These are phyloP conservation scores for Phytophthora idaei DNA, from an alignment of 352 stramenopile genomes.

Conservation along the genomic window DNA sequence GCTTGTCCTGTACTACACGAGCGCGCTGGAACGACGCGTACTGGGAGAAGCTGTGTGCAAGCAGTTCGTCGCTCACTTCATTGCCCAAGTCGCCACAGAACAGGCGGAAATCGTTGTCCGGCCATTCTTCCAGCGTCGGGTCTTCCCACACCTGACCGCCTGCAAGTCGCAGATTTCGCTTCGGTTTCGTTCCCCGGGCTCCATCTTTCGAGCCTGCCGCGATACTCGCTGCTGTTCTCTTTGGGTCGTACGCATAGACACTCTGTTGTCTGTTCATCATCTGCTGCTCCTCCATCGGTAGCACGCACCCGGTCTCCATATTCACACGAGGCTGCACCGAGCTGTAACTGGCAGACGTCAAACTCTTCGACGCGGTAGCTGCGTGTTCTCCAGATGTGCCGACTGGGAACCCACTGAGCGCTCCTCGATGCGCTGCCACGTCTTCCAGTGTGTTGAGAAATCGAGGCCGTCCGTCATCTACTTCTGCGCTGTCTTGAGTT, in stretches of 20 bases:
- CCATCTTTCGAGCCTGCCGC: conserved; percentile 11
- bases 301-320: conserved; percentile 67
- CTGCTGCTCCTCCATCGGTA: conserved; percentile 74
- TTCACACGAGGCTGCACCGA: conserved; percentile 59
- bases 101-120: conserved; percentile 96
- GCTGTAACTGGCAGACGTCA: conserved; percentile 1
- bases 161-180: conserved; percentile 68
- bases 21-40: conserved; percentile 83
- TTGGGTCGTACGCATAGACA: conserved; percentile 85
- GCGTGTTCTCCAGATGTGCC: conserved; percentile 59
- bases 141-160: conserved; percentile 94
- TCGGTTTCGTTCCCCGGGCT: conserved; percentile 33
- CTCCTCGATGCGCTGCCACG: conserved; percentile 56
- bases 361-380: conserved; percentile 21
- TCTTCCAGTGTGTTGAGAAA: conserved; percentile 57
- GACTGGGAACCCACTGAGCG: conserved; percentile 68
- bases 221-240: conserved; percentile 41
- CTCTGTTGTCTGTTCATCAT: conserved; percentile 87
- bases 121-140: conserved; percentile 92
- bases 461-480: conserved; percentile 16
- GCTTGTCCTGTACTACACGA: conserved; percentile 84
- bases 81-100: conserved; percentile 96
- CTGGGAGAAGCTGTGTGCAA: conserved; percentile 75
- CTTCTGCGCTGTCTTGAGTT: background rate
- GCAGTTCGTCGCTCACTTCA: conserved; percentile 91